Evolutionary conservation across 2,329 filamentous ascomycete species (phyloP).

Genomic region (Pseudohalonectria lignicola): DNA sequence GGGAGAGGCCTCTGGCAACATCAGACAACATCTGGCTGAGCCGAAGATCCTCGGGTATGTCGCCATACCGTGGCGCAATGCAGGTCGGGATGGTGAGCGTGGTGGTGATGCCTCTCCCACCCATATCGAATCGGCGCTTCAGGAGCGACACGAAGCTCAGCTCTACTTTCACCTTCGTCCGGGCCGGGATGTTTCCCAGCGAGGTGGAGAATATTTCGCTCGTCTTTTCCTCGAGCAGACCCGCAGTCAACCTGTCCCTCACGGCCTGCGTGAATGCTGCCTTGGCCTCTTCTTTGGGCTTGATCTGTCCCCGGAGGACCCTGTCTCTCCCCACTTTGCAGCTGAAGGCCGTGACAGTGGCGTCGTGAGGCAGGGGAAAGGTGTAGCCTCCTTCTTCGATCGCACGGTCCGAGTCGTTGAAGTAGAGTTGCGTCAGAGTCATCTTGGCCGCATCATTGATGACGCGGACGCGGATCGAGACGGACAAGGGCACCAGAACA

Average conservation of each 20-base stretch:
- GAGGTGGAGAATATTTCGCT: constrained; percentile 15
- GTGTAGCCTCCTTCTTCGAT: constrained; percentile 15
- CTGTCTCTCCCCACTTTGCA: constrained; percentile 13
- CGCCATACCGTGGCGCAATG: constrained; percentile 15
- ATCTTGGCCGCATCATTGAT: constrained; percentile 13
- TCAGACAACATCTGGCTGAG: constrained; percentile 1
- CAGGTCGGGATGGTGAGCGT: constrained; percentile 14
- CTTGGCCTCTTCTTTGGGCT: constrained; percentile 12
- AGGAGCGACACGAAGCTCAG: constrained; percentile 14
- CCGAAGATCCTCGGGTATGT: constrained; percentile 7
- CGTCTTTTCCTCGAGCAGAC: constrained; percentile 13
- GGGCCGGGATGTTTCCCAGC: constrained; percentile 14
- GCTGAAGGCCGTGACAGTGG: constrained; percentile 14
- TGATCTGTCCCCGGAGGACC: constrained; percentile 10
- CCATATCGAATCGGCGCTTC: constrained; percentile 9
- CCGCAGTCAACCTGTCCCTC: not conserved
- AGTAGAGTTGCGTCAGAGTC: constrained; percentile 13
- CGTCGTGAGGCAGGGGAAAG: constrained; percentile 14
- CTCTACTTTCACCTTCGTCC: constrained; percentile 12
- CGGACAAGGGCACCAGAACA: constrained; percentile 3
- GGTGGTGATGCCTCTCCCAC: constrained; percentile 7
- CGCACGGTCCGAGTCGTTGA: constrained; percentile 10
- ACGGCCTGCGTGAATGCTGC: not conserved
- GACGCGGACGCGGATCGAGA: constrained; percentile 13
- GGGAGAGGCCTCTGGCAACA: not conserved